Evolutionary conservation across 2,329 filamentous ascomycete species (phyloP).

Genomic region (Xylariaceae sp.): DNA sequence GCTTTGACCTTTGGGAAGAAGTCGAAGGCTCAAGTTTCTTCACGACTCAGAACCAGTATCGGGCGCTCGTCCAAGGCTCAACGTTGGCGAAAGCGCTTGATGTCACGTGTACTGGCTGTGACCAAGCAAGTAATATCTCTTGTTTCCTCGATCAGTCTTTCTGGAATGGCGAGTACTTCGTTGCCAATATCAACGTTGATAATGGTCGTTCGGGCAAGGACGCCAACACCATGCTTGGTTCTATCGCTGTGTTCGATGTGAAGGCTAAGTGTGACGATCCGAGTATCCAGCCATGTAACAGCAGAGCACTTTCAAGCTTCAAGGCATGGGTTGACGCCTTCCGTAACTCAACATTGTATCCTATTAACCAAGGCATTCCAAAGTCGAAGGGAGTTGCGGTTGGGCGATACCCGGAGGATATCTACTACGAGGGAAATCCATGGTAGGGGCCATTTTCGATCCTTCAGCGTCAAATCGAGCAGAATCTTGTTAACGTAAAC

Average conservation of each 20-base stretch:
- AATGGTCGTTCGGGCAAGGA: slow-evolving; percentile 51
- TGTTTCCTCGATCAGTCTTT: slow-evolving; percentile 51
- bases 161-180: slow-evolving; percentile 54
- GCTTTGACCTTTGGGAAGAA: slow-evolving; percentile 61
- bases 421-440: slow-evolving; percentile 54
- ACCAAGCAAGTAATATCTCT: slow-evolving; percentile 47
- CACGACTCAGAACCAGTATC: slow-evolving; percentile 52
- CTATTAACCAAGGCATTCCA: slow-evolving; percentile 47
- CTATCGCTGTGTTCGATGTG: slow-evolving; percentile 49
- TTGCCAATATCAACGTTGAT: slow-evolving; percentile 48
- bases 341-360: slow-evolving; percentile 43
- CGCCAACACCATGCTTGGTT: slow-evolving; percentile 49
- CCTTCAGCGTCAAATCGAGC: no score
- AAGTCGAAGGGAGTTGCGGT: slow-evolving; percentile 41
- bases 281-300: slow-evolving; percentile 55
- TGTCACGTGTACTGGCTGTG: slow-evolving; percentile 46
- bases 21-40: slow-evolving; percentile 56
- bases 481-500: no score
- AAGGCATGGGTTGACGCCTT: slow-evolving; percentile 54
- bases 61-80: slow-evolving; percentile 46
- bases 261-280: slow-evolving; percentile 46
- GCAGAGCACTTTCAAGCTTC: slow-evolving; percentile 49
- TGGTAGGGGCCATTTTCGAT: no score
- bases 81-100: slow-evolving; percentile 48
- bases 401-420: slow-evolving; percentile 48